A percentile compares a stretch with the other conserved stretches of the same genome.
These are phyloP conservation scores for Kingdonia uniflora DNA, from an alignment of 164 flowering plant genomes.

Conservation along the genomic window DNA sequence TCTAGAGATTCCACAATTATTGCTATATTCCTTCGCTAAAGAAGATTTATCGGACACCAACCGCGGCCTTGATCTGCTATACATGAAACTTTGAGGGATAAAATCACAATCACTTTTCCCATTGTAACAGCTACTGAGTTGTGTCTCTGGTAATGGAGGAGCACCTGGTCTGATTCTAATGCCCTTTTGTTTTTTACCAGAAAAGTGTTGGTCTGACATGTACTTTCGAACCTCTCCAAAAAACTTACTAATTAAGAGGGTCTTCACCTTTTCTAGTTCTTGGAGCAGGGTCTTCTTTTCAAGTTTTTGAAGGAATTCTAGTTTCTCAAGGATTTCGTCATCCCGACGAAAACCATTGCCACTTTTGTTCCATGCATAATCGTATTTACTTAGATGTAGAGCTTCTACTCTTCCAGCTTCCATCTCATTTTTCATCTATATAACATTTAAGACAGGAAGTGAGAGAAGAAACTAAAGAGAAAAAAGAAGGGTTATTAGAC, in stretches of 20 bases:
- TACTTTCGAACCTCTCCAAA: conserved; percentile 22
- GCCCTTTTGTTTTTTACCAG: conserved; percentile 37
- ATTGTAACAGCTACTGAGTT: conserved; percentile 7
- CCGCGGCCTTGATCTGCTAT: conserved; percentile 36
- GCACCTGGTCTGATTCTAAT: conserved; percentile 34
- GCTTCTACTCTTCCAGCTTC: conserved; percentile 55
- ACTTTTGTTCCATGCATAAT: conserved; percentile 83
- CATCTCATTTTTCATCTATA: conserved; percentile 48
- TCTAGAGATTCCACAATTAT: too few species aligned
- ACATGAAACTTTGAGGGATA: conserved; percentile 29
- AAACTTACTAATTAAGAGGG: conserved; percentile 13
- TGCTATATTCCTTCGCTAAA: too few species aligned
- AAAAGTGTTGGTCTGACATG: conserved; percentile 8
- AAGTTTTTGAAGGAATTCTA: conserved; percentile 14
- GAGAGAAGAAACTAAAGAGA: not conserved
- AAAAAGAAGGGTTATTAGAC: not conserved
- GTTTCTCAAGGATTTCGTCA: conserved; percentile 42
- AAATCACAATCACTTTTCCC: conserved; percentile 6
- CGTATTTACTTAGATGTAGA: conserved; percentile 44
- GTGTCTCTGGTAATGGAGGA: conserved; percentile 7
- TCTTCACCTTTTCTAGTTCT: conserved; percentile 6
- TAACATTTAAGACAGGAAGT: not conserved
- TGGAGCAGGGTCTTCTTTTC: too few species aligned
- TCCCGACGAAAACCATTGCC: conserved; percentile 59
- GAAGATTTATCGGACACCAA: too few species aligned